These are phyloP conservation scores for Aquilaria malaccensis DNA, from an alignment of 345 rosid genomes.

Conservation along the genomic window DNA sequence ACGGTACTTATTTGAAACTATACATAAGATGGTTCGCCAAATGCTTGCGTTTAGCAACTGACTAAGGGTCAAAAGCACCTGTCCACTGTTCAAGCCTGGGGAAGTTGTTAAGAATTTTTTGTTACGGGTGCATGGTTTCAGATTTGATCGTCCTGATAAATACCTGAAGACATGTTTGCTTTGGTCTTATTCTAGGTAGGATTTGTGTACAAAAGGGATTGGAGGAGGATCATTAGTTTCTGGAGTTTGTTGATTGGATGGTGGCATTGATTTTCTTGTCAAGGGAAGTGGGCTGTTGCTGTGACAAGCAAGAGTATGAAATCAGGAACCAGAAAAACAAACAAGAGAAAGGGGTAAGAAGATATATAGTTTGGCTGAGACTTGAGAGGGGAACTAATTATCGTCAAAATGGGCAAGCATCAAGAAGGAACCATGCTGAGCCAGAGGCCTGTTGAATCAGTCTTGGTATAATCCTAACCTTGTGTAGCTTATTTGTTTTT, in stretches of 20 bases:
- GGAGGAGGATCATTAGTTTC: not conserved
- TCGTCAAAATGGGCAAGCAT: constrained; percentile 30
- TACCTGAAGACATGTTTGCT: not conserved
- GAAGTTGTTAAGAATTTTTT: no score
- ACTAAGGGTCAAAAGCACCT: no score
- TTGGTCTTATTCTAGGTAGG: not conserved
- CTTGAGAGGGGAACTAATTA: not conserved
- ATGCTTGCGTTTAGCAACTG: no score
- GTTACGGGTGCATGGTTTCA: not conserved
- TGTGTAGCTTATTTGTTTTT: not conserved
- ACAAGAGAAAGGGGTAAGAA: not conserved
- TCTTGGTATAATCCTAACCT: constrained; percentile 24
- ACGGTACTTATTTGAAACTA: no score
- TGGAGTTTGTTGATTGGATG: not conserved
- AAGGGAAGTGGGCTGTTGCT: not conserved
- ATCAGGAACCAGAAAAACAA: constrained; percentile 1
- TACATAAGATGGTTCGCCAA: no score
- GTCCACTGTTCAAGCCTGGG: no score
- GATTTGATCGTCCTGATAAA: constrained; percentile 1
- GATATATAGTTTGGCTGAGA: not conserved
- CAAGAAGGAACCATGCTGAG: constrained; percentile 28
- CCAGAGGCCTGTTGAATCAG: constrained; percentile 23
- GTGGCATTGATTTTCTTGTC: constrained; percentile 8
- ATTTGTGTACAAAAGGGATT: not conserved
- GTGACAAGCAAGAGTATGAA: not conserved